Evolutionary conservation across 108 stramenopile genomes (phyloP).

Genomic region (Cafeteria roenbergensis): DNA sequence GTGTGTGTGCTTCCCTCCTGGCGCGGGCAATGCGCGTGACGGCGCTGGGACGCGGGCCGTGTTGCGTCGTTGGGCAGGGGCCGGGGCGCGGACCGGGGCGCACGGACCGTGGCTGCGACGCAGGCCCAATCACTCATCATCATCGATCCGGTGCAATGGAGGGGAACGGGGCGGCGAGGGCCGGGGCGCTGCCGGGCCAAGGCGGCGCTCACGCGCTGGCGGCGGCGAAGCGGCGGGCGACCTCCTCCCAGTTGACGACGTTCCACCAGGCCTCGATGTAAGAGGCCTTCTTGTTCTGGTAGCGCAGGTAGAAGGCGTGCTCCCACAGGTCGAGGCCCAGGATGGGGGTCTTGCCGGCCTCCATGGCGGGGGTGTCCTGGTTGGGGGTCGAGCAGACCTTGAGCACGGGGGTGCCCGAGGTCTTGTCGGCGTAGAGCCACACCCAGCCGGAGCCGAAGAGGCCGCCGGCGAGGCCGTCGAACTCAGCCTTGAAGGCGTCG

Average conservation of each 20-base stretch:
- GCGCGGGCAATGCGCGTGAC: too few relatives aligned
- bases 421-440: conserved; percentile 28
- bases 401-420: conserved; percentile 16
- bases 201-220: conserved; percentile 9
- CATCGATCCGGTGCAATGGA: too few relatives aligned
- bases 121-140: too few relatives aligned
- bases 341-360: conserved; percentile 27
- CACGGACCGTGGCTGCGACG: too few relatives aligned
- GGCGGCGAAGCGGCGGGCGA: neutral
- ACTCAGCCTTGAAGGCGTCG: conserved; percentile 25
- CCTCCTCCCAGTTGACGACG: conserved; percentile 36
- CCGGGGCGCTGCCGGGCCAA: too few relatives aligned
- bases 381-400: conserved; percentile 26
- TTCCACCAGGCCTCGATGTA: conserved; percentile 31
- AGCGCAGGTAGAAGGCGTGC: conserved; percentile 48
- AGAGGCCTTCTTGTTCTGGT: conserved; percentile 38
- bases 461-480: conserved; percentile 18
- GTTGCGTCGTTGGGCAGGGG: too few relatives aligned
- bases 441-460: conserved; percentile 43
- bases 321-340: conserved; percentile 46
- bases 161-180: too few relatives aligned
- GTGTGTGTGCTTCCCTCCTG: too few relatives aligned
- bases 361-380: conserved; percentile 39
- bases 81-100: too few relatives aligned
- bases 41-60: too few relatives aligned